These are phyloP conservation scores for Geranium incanum DNA, from an alignment of 441 rosid genomes.

Conservation along the genomic window DNA sequence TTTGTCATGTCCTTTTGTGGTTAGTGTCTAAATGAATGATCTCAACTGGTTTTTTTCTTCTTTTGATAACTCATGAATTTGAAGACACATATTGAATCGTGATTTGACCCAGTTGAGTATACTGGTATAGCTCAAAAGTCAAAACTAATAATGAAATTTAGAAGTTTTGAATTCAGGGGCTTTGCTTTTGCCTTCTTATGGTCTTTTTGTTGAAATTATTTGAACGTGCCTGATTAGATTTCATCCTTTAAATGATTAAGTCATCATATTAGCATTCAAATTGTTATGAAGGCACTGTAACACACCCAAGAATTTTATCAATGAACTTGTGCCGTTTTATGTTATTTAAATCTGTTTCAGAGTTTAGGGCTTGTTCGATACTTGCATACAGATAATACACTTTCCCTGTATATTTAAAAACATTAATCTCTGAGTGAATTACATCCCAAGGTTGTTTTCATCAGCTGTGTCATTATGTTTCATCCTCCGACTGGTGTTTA, in stretches of 20 bases:
- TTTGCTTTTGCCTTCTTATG: background rate
- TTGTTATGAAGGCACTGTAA: background rate
- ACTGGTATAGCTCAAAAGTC: background rate
- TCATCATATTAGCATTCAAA: background rate
- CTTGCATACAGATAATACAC: background rate
- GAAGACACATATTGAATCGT: too few species aligned
- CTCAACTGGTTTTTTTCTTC: background rate
- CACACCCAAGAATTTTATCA: too few species aligned
- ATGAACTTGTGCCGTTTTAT: background rate
- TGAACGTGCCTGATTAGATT: background rate
- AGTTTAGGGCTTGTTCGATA: background rate
- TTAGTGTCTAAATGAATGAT: background rate
- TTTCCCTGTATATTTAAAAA: background rate
- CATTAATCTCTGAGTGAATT: background rate
- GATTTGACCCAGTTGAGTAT: background rate
- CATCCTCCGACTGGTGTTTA: background rate
- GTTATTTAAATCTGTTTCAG: background rate
- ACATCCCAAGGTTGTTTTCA: background rate
- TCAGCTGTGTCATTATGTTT: background rate
- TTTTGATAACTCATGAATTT: background rate
- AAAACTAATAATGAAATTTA: background rate
- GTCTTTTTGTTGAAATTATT: too few species aligned
- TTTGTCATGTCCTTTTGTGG: background rate
- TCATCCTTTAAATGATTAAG: background rate
- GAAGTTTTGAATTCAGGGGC: background rate